Conservation (phyloP, 345 rosid species). For the Murraya paniculata region DNA sequence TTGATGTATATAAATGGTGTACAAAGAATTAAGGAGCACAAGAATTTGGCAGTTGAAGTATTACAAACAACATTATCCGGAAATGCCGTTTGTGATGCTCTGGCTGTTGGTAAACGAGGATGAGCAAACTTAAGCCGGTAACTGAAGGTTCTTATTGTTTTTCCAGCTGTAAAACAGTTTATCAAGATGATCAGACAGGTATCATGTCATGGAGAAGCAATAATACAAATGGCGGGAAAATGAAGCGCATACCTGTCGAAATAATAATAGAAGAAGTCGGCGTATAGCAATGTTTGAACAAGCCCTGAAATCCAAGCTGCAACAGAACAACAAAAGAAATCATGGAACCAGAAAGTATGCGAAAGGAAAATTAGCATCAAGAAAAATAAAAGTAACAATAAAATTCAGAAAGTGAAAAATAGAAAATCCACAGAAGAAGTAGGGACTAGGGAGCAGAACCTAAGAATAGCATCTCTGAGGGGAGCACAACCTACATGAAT, state of each 20-base stretch:
- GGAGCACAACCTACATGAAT: background rate
- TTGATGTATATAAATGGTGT: background rate
- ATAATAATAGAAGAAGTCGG: conserved; percentile 82
- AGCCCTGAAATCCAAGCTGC: conserved; percentile 87
- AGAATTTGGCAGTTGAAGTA: background rate
- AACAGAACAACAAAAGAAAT: background rate
- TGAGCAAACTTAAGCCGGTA: conserved; percentile 55
- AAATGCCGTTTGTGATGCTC: background rate
- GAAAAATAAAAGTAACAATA: background rate
- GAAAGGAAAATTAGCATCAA: background rate
- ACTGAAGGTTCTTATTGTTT: conserved; percentile 79
- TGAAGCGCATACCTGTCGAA: conserved; percentile 49
- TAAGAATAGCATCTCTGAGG: background rate
- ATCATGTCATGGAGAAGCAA: background rate
- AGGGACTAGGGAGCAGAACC: no score
- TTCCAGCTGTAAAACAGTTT: conserved; percentile 57
- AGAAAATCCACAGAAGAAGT: no score
- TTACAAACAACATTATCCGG: background rate
- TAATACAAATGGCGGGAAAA: no score
- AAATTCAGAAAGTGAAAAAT: no score
- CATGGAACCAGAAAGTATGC: background rate
- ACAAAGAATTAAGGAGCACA: background rate
- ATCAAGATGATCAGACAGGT: background rate
- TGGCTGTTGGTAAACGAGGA: no score
- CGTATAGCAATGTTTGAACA: conserved; percentile 70